phyloP scores from a whole-genome alignment of 2,329 filamentous ascomycete genomes.

The Emergomyces africanus region DNA sequence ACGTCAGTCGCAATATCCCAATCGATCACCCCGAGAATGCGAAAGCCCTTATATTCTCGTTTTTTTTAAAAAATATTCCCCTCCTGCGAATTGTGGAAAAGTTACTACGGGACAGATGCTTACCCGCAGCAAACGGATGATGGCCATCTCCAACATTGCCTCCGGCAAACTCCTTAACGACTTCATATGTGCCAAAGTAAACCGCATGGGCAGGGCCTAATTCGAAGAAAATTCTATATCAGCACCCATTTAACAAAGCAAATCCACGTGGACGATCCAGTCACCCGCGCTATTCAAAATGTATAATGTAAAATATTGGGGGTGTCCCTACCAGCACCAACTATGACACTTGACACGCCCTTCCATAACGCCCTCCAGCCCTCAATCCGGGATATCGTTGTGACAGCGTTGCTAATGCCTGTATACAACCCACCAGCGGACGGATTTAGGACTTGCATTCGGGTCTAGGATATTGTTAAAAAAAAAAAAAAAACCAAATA shows the following conservation, averaged over 20 bases:
- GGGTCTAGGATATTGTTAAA: conserved; percentile 51
- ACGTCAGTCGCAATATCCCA: background rate
- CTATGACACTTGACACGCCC: conserved; percentile 89
- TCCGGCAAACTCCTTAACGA: conserved; percentile 90
- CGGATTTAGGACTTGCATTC: conserved; percentile 93
- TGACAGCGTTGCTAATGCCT: conserved; percentile 81
- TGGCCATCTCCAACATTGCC: conserved; percentile 76
- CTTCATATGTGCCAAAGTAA: conserved; percentile 96
- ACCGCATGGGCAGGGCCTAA: conserved; percentile 91
- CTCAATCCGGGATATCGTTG: conserved; percentile 82
- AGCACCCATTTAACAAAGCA: conserved; percentile 8
- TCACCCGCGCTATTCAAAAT: background rate
- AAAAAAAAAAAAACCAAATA: too few species aligned
- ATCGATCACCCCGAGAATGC: background rate
- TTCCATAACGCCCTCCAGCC: conserved; percentile 88
- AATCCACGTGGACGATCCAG: too few species aligned
- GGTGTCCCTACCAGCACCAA: conserved; percentile 65
- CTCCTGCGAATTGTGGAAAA: background rate
- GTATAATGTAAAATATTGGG: conserved; percentile 1
- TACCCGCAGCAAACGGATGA: conserved; percentile 86
- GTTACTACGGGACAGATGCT: conserved; percentile 17
- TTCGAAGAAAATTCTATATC: conserved; percentile 10
- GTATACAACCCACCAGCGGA: conserved; percentile 69
- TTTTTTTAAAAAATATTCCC: too few species aligned
- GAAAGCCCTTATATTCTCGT: too few species aligned